Evolutionary conservation across 495 filamentous ascomycete species (phyloP).

Genomic region (Recurvomyces mirabilis): DNA sequence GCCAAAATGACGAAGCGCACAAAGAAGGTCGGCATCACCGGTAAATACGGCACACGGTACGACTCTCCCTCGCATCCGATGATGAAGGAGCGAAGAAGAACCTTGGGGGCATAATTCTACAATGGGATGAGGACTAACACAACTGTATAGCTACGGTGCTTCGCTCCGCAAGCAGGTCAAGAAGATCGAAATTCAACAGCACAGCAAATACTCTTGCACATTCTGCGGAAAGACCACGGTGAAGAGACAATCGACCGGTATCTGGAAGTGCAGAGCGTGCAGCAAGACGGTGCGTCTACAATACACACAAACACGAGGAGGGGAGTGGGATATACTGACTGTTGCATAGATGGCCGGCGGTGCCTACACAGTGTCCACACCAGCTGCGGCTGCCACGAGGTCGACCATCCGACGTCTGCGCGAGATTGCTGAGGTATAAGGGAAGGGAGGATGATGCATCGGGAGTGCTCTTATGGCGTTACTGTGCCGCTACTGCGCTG

Average conservation of each 20-base stretch:
- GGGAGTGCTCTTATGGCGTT: conserved; percentile 21
- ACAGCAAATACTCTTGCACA: conserved; percentile 85
- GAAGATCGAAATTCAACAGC: conserved; percentile 98
- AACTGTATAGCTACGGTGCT: conserved; percentile 74
- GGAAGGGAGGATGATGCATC: background rate
- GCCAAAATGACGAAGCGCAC: conserved; percentile 90
- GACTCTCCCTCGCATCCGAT: too few species aligned
- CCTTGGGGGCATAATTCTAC: background rate
- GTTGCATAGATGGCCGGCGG: conserved; percentile 78
- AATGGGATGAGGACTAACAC: background rate
- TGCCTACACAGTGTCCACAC: conserved; percentile 94
- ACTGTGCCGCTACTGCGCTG: background rate
- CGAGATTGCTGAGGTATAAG: conserved; percentile 89
- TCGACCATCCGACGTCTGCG: conserved; percentile 95
- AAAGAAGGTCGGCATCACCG: conserved; percentile 89
- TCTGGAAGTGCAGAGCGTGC: conserved; percentile 92
- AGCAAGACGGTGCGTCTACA: conserved; percentile 36
- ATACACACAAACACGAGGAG: background rate
- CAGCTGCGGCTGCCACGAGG: conserved; percentile 88
- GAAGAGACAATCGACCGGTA: conserved; percentile 83
- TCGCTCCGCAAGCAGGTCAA: conserved; percentile 99
- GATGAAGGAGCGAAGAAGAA: background rate
- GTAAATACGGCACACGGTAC: conserved; percentile 40
- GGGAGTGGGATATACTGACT: conserved; percentile 28
- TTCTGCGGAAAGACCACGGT: conserved; percentile 96